Percentiles rank a stretch among this genome's conserved stretches.
These are phyloP conservation scores for Litchi chinensis DNA, from an alignment of 345 rosid genomes.

Conservation along the genomic window DNA sequence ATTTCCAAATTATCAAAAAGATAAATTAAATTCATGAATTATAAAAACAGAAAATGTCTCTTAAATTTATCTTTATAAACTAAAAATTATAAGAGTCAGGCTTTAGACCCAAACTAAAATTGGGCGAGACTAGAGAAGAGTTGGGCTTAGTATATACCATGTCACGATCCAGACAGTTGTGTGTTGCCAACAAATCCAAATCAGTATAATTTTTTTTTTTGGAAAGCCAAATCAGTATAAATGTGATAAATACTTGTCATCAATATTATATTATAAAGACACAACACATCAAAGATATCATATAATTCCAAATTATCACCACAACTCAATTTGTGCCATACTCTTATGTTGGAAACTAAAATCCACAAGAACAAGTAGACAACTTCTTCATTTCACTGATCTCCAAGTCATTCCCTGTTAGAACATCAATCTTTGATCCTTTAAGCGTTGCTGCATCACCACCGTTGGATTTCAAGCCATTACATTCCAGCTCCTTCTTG, in stretches of 20 bases:
- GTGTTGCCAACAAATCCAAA: not conserved
- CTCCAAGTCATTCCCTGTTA: conserved; percentile 62
- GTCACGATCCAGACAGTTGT: not conserved
- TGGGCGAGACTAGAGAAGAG: not conserved
- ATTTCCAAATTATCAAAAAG: too few species aligned
- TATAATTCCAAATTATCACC: not conserved
- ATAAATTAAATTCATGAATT: too few species aligned
- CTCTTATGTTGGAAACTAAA: conserved; percentile 8
- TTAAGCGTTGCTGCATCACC: conserved; percentile 33
- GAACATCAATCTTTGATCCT: conserved; percentile 68
- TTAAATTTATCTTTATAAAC: not conserved
- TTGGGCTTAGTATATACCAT: not conserved
- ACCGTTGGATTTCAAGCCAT: conserved; percentile 28
- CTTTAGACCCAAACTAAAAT: not conserved
- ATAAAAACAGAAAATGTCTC: too few species aligned
- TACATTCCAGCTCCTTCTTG: conserved; percentile 49
- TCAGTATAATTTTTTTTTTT: not conserved
- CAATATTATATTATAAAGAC: not conserved
- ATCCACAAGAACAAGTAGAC: conserved; percentile 61
- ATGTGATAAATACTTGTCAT: not conserved
- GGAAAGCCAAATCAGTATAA: not conserved
- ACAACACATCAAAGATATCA: not conserved
- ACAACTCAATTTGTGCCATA: not conserved
- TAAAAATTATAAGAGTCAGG: not conserved
- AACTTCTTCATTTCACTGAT: conserved; percentile 52